phyloP scores from a whole-genome alignment of 805 yeast species.

The Danielozyma ontarioensis region DNA sequence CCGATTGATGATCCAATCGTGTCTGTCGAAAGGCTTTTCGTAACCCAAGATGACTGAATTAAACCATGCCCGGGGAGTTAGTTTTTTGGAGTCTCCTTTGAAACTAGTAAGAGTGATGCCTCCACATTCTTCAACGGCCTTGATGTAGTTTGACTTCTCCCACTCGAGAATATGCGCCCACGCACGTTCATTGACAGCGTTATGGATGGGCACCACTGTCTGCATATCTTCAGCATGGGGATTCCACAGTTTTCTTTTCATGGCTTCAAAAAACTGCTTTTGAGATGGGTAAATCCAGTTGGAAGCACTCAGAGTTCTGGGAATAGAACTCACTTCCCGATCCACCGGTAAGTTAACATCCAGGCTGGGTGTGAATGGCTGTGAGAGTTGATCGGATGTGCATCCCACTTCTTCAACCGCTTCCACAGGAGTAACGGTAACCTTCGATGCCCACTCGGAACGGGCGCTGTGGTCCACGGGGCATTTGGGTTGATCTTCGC shows the following conservation, averaged over 20 bases:
- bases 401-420: conserved; percentile 22
- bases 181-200: conserved; percentile 87
- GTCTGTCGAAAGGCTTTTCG: conserved; percentile 88
- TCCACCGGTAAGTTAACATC: conserved; percentile 54
- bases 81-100: conserved; percentile 79
- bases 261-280: conserved; percentile 90
- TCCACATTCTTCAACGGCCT: conserved; percentile 52
- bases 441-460: conserved; percentile 52
- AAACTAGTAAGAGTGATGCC: conserved; percentile 82
- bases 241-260: conserved; percentile 85
- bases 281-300: conserved; percentile 97
- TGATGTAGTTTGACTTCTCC: conserved; percentile 62
- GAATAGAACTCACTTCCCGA: conserved; percentile 76
- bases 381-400: conserved; percentile 41
- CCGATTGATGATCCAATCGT: conserved; percentile 86
- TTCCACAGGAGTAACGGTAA: conserved; percentile 1
- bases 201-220: conserved; percentile 89
- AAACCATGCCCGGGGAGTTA: conserved; percentile 81
- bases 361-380: conserved; percentile 17
- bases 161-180: conserved; percentile 81
- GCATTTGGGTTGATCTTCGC: conserved; percentile 45
- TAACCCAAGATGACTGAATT: conserved; percentile 63
- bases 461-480: conserved; percentile 68
- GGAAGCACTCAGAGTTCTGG: conserved; percentile 54
- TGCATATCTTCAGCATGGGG: conserved; percentile 82